A percentile compares a stretch with the other conserved stretches of the same genome.
phyloP scores from a whole-genome alignment of 2,329 filamentous ascomycete genomes.

The Trichoderma asperellum region DNA sequence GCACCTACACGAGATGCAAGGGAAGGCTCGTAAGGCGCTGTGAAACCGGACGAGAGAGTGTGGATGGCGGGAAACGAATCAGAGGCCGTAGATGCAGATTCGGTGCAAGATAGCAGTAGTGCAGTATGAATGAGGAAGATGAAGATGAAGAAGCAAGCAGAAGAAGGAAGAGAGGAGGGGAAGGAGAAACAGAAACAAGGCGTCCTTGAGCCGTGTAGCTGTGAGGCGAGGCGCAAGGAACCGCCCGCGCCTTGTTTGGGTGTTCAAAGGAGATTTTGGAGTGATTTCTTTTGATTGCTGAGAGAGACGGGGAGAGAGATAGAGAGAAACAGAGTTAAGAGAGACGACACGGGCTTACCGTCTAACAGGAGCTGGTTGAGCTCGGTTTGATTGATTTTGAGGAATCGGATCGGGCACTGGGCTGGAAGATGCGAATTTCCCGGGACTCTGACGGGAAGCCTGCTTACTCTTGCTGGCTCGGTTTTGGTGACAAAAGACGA shows the following conservation, averaged over 20 bases:
- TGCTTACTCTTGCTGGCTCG: not conserved
- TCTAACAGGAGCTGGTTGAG: not conserved
- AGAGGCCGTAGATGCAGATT: not conserved
- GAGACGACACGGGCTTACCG: not conserved
- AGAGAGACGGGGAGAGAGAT: not conserved
- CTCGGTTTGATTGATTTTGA: not conserved
- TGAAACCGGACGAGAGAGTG: conserved; percentile 11
- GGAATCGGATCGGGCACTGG: not conserved
- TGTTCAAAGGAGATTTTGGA: conserved; percentile 6
- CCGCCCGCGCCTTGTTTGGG: conserved; percentile 1
- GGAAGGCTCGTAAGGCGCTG: conserved; percentile 23
- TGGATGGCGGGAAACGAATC: conserved; percentile 6
- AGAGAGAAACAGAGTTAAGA: not conserved
- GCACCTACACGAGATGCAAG: conserved; percentile 18
- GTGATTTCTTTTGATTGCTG: not conserved
- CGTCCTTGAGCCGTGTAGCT: conserved; percentile 7
- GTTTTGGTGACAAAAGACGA: conserved; percentile 10
- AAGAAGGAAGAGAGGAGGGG: not conserved
- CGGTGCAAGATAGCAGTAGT: not conserved
- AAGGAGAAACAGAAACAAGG: not conserved
- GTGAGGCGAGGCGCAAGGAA: not conserved
- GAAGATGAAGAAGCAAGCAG: not conserved
- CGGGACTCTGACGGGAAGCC: not conserved
- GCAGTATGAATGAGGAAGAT: not conserved
- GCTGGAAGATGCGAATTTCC: not conserved